Evolutionary conservation across 331 rosid species (phyloP).

Genomic region (Dryas integrifolia): DNA sequence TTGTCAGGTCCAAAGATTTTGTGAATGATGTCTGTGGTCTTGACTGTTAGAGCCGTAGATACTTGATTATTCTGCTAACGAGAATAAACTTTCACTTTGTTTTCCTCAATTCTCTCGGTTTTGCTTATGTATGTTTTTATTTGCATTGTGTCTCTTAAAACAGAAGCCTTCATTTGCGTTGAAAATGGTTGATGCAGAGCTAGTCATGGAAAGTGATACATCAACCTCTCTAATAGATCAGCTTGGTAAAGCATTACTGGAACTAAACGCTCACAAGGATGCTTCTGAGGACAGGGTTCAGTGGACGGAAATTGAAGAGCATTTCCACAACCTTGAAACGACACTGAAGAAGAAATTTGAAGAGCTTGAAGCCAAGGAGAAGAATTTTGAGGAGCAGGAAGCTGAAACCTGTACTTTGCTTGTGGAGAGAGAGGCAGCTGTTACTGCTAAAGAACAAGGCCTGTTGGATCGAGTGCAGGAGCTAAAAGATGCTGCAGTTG

Average conservation of each 20-base stretch:
- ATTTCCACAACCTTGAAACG: conserved; percentile 52
- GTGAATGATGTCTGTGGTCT: background rate
- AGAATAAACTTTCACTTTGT: background rate
- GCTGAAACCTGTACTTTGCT: conserved; percentile 38
- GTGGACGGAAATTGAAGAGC: conserved; percentile 67
- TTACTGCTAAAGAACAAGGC: conserved; percentile 63
- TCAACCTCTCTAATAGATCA: conserved; percentile 47
- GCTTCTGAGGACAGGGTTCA: conserved; percentile 47
- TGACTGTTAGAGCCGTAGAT: background rate
- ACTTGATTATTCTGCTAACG: background rate
- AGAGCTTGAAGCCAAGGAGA: conserved; percentile 63
- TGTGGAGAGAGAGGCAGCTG: conserved; percentile 50
- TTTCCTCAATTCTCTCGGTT: background rate
- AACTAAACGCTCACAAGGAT: conserved; percentile 50
- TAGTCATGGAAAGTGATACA: conserved; percentile 27
- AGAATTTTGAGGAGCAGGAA: conserved; percentile 48
- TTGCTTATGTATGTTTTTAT: background rate
- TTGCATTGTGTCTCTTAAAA: conserved; percentile 21
- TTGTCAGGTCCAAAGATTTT: background rate
- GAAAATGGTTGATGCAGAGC: conserved; percentile 48
- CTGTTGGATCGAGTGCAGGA: conserved; percentile 70
- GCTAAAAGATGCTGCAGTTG: conserved; percentile 70
- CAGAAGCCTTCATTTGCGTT: conserved; percentile 24
- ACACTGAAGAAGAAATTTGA: conserved; percentile 45
- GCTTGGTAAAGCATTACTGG: conserved; percentile 50